Base-by-base conservation (phyloP, 805 yeast species). In the Yarrowia deformans region DNA sequence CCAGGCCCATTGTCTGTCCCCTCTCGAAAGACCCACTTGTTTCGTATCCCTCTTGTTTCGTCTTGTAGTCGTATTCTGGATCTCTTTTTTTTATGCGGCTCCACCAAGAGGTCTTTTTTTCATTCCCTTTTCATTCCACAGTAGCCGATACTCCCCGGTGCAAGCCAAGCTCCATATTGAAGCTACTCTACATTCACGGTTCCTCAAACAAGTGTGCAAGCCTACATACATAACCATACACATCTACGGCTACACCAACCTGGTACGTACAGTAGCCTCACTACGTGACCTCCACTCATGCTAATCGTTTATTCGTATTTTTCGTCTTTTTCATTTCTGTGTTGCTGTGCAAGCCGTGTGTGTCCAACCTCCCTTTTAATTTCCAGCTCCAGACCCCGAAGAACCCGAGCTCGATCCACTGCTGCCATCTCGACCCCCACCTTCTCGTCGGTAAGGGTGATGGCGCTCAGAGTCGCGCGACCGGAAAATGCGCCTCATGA, bases 401-500 rank as follows among this genome's bases (percentile, higher is more conserved):
- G 50, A 46, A 13, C 52, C 52, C n/a, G 29, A 23, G 29, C 29
- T 23, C 29, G 29, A 23, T 2, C 29, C 29, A 23, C 29, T 4
- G 29, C 29, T 4, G 29, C 52, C 35, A 40, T 5, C 18, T 23
- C 29, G 29, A 2, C 52, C 12, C 52, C 52, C 35, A 14, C 50
- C 34, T 1, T 29, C 14, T 13, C 39, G 64, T 18, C 64, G 49
- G 42, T 60, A 60, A 10, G 66, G 66, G 35, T 60, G 66, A 19
- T 60, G 66, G 0, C 66, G 50, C 42, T 60, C 52, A 19, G 37
- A 8, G 35, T 60, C 66, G 3, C 66, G 50, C 19, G 66, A 42
- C 34, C 66, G 39, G 19, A 60, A 60, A 18, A 60, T 60, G 8
- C 66, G 50, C 23, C 66, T 39, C 50, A 54, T 37, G 42, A 56